These are phyloP conservation scores for Pseudogymnoascus sp. DNA, from an alignment of 2,329 filamentous ascomycete species.

Conservation along the genomic window DNA sequence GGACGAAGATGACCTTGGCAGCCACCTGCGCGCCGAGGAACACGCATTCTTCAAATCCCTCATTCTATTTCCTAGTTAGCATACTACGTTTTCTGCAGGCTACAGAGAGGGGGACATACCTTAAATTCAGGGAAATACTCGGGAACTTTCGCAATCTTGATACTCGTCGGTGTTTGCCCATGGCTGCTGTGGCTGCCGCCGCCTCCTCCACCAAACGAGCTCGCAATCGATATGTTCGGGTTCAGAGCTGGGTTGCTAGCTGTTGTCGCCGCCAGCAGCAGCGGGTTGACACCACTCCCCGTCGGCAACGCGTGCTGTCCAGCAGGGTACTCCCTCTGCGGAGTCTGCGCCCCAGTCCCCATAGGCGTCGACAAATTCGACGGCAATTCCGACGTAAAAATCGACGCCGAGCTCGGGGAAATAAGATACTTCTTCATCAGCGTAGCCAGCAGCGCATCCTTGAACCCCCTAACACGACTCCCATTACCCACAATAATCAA, in stretches of 20 bases:
- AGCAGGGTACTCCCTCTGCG: slow-evolving; percentile 45
- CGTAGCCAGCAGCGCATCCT: slow-evolving; percentile 75
- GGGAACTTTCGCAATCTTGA: slow-evolving; percentile 56
- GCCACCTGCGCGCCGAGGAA: slow-evolving; percentile 68
- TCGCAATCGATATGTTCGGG: slow-evolving; percentile 31
- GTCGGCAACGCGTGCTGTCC: slow-evolving; percentile 47
- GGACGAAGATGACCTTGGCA: slow-evolving; percentile 61
- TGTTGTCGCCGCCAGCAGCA: slow-evolving; percentile 84
- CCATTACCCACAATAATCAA: slow-evolving; percentile 90
- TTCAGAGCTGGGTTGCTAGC: slow-evolving; percentile 34
- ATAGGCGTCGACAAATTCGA: slow-evolving; percentile 87
- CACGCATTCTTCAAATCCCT: slow-evolving; percentile 47
- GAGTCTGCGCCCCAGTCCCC: slow-evolving; percentile 86
- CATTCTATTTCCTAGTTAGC: slow-evolving; percentile 11
- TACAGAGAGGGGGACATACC: slow-evolving; percentile 27
- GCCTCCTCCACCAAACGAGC: slow-evolving; percentile 23
- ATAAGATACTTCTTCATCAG: slow-evolving; percentile 78
- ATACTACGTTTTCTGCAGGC: not conserved
- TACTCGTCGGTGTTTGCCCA: slow-evolving; percentile 59
- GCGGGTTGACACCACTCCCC: slow-evolving; percentile 68
- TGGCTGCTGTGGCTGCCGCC: slow-evolving; percentile 52
- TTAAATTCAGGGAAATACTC: slow-evolving; percentile 72
- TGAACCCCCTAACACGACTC: slow-evolving; percentile 64
- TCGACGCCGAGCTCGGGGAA: slow-evolving; percentile 85
- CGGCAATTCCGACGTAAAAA: slow-evolving; percentile 93